Evolutionary conservation across 805 yeast genomes (phyloP), one percentile per base, ranked within the genome.

Genomic region (Teunomyces panamensis): DNA sequence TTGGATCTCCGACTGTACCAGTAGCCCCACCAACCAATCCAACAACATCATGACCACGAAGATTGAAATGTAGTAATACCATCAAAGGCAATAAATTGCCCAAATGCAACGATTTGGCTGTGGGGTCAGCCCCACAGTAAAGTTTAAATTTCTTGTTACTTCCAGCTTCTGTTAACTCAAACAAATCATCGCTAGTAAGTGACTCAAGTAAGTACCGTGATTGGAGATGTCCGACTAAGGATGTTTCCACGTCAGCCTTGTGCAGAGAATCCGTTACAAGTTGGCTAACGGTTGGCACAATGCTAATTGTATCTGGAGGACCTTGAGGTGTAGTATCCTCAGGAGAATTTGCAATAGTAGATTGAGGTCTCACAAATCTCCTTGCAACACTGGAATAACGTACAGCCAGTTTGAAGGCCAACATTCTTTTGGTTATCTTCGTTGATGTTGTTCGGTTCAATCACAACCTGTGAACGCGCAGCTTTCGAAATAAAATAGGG

Each of bases 101-200:
- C 54, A 94, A 67, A 67, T 94, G 99, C 11, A 94, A 71, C 0
- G 97, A 90, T 42, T 62, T 72, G 1, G 98, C 98, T 0, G 96
- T 84, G 1, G 99, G 99, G 61, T 94, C 99, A 0, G 97, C 97
- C 9, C 99, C 99, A 64, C 96, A 85, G 65, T 92, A 92, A 6
- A 89, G 65, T 8, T 84, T 82, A 9, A 87, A 56, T 53, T 73
- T 75, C 30, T 65, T 55, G 30, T 13, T 27, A 10, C 47, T 32
- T 2, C 46, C 53, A 9, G 63, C 59, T 26, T 59, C 56, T 2
- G 75, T 69, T 42, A 68, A 49, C 7, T 61, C 58, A 49, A 58
- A 68, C 44, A 73, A 59, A 20, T 68, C 69, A 20, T 73, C 77
- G 47, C 57, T 63, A 9, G 76, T 67, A 32, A 68, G 57, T 1